Evolutionary conservation across 192 early-diverging fungal genomes (phyloP), one percentile per base, ranked within the genome.

Genomic region (Coemansia sp.): DNA sequence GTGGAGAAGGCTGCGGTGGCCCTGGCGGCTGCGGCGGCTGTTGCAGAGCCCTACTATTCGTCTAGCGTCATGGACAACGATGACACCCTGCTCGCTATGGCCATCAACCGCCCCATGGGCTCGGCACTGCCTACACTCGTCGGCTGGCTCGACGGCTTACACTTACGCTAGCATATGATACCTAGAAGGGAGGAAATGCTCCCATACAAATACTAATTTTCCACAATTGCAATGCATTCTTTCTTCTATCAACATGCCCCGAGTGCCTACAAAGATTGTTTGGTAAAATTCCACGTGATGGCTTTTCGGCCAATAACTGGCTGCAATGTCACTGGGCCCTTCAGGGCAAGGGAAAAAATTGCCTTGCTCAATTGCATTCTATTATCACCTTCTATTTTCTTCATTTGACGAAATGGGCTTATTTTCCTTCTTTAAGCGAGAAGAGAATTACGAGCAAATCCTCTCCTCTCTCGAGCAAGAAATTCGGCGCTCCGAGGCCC

Each of bases 381-480:
- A 8, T 26, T 38, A 26, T 28, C 33, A 43, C 5, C 28, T n/a
- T 67, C 28, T 42, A 23, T 34, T 21, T 20, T 4, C 31, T 31
- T 31, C 31, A 31, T 34, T 28, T 5, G 39, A 3, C n/a, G 57
- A 58, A 60, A 76, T 76, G 69, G 74, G 69, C 28, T 56, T 76
- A 46, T 70, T 71, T 61, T 71, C 69, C 3, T 70, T 76, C 38
- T 76, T 70, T 57, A 70, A 76, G 65, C 65, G 55, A 71, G 70
- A 82, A 37, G 70, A 76, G n/a, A 76, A 89, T 68, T 89, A 77
- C 63, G 88, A 91, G 73, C 69, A 87, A 61, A 73, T 87, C 28
- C 79, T 91, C 14, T 77, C 82, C 14, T 71, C 70, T 0, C 67
- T 91, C 14, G 89, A 89, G 70, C 81, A 76, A 33, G 73, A 84